Evolutionary conservation across 352 stramenopile species (phyloP), one percentile per base, ranked within the genome.

Genomic region (Phytopythium cucurbitacearum): DNA sequence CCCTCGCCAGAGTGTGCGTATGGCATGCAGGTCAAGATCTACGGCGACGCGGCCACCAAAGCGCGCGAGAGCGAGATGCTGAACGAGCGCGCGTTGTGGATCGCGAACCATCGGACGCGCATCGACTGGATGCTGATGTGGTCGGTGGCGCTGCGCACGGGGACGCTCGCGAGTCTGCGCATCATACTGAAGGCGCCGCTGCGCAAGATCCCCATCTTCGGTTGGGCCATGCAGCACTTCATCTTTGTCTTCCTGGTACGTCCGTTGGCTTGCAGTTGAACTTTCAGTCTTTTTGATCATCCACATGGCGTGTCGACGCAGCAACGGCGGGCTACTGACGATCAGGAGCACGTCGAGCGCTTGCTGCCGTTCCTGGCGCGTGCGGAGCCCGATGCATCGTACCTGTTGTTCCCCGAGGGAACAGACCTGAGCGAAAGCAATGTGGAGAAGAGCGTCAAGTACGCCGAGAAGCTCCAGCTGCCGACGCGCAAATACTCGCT

Each of bases 51-150:
- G 2, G 71, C 64, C 33, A 80, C 79, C 0, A 87, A 89, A 53
- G 52, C 65, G n/a, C 65, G 73, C 8, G 77, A 87, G 43, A 44
- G n/a, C 3, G 48, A 53, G 15, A 71, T 86, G 54, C 51, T 40
- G 0, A 71, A 70, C 39, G 76, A 90, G 56, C 74, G 77, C 40
- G 84, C 79, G 7, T 34, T 94, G 39, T 91, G 82, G 81, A 52
- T 91, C 33, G 73, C 67, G 6, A 94, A 92, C 57, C 84, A 94
- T 51, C 81, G 82, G 52, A 92, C 80, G 57, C 78, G 80, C 55
- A 85, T 92, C 50, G 84, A 94, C 64, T 92, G 81, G 81, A 92
- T 92, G 81, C 60, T 92, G 33, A 56, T 92, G 38, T 94, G 84
- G 84, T 78, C 66, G 40, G 57, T 94, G 28, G 69, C 77, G 7